A percentile compares a stretch with the other conserved stretches of the same genome.
Evolutionary conservation across 75 land plant species (phyloP).

Genomic region (Pinus albicaulis): DNA sequence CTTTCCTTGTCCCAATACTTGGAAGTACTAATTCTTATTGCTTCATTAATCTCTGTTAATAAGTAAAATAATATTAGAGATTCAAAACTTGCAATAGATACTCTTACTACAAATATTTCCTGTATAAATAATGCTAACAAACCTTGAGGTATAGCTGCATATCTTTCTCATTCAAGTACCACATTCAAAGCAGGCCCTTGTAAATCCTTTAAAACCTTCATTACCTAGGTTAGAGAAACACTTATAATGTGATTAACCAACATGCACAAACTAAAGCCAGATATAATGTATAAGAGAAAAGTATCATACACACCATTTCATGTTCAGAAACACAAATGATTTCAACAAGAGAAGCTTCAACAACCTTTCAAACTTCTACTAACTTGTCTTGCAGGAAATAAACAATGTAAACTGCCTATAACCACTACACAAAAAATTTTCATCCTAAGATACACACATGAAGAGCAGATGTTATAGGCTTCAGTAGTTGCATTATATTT

Average conservation of each 20-base stretch:
- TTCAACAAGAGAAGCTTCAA: too few relatives aligned
- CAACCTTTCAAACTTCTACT: too few relatives aligned
- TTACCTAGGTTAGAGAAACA: too few relatives aligned
- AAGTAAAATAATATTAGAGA: background rate
- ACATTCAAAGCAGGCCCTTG: too few relatives aligned
- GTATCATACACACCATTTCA: too few relatives aligned
- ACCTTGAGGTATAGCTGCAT: conserved; percentile 48
- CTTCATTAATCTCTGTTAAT: conserved; percentile 36
- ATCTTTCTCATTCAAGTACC: conserved; percentile 69
- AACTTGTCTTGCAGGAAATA: too few relatives aligned
- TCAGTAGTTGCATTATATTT: conserved; percentile 69
- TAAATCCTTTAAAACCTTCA: too few relatives aligned
- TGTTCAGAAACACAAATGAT: too few relatives aligned
- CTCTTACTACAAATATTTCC: background rate
- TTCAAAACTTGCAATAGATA: background rate
- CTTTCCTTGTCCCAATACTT: conserved; percentile 26
- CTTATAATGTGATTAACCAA: too few relatives aligned
- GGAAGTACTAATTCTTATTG: conserved; percentile 15
- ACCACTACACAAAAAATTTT: background rate
- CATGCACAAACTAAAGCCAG: too few relatives aligned
- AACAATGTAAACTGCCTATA: too few relatives aligned
- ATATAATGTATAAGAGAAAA: too few relatives aligned
- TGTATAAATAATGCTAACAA: conserved; percentile 22
- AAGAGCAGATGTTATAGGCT: conserved; percentile 72
- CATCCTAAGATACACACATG: conserved; percentile 34